Base-by-base conservation (phyloP, 805 yeast genomes). In the Wickerhamiella shivajii region DNA sequence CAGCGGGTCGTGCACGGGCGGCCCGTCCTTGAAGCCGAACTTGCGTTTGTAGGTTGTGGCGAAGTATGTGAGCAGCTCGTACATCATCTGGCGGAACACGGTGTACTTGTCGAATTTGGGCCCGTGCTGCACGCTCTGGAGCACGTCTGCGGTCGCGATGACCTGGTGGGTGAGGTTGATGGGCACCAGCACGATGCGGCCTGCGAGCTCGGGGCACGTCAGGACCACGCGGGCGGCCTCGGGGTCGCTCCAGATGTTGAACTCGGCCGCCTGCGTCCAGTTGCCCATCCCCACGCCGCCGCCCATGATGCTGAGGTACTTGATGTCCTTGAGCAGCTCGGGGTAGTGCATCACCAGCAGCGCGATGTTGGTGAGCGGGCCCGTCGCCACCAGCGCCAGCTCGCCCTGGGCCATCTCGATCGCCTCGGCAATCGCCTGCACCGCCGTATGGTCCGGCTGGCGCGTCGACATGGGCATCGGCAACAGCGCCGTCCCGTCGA, bases 1-100 rank as follows among this genome's bases (percentile, higher is more conserved):
- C 33, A 78, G 57, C 1, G 90, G 87, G 51, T 80, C 93, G 53
- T 81, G 93, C 1, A 79, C 63, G 1, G 84, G 81, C 4, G 90
- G 84, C 0, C 90, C 87, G 4, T 49, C 39, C 17, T 41, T 39
- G 50, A 68, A 59, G 3, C 64, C 64, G 40, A 61, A 64, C 25
- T 52, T 46, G 17, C 57, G 55, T 24, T 57, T 56, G 47, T 66
- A 64, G 7, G 69, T 44, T 16, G 57, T 55, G 9, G 67, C 63
- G 47, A 71, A 72, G 39, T 60, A 69, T 8, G 60, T 55, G 44
- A 73, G 59, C 32, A 74, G 53, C 37, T 73, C 76, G 44, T 57
- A 64, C 47, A 69, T 61, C 58, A 73, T 57, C 36, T 56, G 59
- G 39, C 85, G 63, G 27, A 77, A 52, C 5, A 47, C 47, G 2